Evolutionary conservation across 23 red algal genomes (phyloP), one percentile per base, ranked within the genome.

Genomic region (Cyanidium caldarium): DNA sequence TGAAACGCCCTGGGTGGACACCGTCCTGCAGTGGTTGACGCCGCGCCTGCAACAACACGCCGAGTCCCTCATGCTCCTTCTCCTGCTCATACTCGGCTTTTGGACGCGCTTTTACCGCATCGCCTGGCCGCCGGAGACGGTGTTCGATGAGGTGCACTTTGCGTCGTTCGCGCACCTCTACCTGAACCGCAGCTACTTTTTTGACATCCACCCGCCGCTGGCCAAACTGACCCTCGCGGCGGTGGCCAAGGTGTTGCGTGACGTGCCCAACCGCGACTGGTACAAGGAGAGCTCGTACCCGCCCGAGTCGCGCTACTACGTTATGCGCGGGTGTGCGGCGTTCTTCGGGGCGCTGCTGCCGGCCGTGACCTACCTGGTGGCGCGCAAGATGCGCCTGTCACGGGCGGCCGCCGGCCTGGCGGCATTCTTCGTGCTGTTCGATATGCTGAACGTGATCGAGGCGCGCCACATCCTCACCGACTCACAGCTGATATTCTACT

Each of bases 81-180:
- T 70, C 1, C 7, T 87, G n/a, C 45, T 87, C 34, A 0, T 58
- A 31, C 34, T 87, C 17, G 58, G 75, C 17, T 38, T 87, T 15
- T 58, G 36, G 26, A 82, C 85, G 0, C 77, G 85, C 41, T 82
- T 89, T 39, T 82, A 82, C 46, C 77, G 38, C 13, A 72, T 89
- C 28, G 73, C 39, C 3, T 51, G 67, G 35, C 83, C 83, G 0
- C 67, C 83, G 2, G 70, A 80, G 76, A 80, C 56, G 73, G 83
- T 88, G 1, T 98, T 98, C 46, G 92, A 98, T 43, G 92, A 98
- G 65, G 71, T 88, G 42, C 92, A 98, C 65, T 98, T 98, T 77
- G 84, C 73, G 0, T 76, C 58, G 31, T 88, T 98, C 66, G 79
- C 82, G 39, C 44, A 85, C 58, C 31, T 69, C 14, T 86, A 86